Evolutionary conservation across 164 flowering plant genomes (phyloP).

Genomic region (Santalum album): DNA sequence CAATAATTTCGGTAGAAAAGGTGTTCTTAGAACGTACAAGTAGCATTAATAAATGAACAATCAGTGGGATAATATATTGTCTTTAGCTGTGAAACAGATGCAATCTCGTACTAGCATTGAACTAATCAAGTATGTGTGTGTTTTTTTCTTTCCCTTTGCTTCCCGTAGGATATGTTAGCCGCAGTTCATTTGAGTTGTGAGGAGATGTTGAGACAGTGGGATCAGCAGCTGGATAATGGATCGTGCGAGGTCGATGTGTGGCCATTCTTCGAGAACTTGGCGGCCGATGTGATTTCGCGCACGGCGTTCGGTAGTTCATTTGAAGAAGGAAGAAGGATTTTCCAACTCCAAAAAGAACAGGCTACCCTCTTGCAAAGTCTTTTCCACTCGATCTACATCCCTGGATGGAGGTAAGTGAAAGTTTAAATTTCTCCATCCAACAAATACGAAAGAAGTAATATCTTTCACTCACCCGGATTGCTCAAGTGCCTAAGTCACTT

Average conservation of each 20-base stretch:
- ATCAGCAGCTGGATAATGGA: neutral
- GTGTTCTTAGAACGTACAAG: no score
- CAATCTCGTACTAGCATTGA: neutral
- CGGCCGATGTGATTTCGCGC: constrained; percentile 4
- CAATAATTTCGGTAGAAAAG: no score
- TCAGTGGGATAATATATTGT: no score
- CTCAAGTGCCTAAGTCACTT: no score
- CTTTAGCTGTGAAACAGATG: neutral
- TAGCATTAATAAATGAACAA: no score
- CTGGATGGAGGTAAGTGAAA: constrained; percentile 41
- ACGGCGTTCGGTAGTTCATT: constrained; percentile 4
- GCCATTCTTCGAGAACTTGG: neutral
- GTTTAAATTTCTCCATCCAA: no score
- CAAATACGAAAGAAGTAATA: no score
- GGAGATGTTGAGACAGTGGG: constrained; percentile 9
- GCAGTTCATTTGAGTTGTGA: constrained; percentile 10
- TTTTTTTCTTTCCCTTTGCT: neutral
- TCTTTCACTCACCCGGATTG: no score
- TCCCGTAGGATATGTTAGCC: constrained; percentile 8
- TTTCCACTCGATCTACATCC: constrained; percentile 1
- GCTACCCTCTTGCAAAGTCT: no score
- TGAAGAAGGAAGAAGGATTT: neutral
- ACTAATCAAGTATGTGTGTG: neutral
- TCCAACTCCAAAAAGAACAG: constrained; percentile 6
- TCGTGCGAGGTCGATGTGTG: constrained; percentile 1